phyloP scores from a whole-genome alignment of 768 basidiomycete species.

The Trametes villosa region DNA sequence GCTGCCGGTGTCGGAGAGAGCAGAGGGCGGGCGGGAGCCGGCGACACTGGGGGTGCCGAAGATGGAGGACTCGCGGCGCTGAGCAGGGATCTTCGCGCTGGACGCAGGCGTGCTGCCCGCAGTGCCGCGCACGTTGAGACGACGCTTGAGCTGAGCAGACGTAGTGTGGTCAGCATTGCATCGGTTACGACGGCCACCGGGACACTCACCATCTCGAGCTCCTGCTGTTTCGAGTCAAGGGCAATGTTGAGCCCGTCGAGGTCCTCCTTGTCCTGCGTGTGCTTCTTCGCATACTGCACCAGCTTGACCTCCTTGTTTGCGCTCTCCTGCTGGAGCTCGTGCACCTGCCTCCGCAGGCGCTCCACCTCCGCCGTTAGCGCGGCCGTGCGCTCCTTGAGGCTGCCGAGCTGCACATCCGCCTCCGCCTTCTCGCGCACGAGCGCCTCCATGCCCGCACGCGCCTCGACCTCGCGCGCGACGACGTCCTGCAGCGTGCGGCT shows the following conservation, averaged over 20 bases:
- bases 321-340: constrained; percentile 77
- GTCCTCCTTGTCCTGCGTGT: constrained; percentile 74
- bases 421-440: constrained; percentile 59
- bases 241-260: constrained; percentile 86
- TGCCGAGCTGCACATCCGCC: constrained; percentile 52
- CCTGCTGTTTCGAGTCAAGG: constrained; percentile 92
- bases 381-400: constrained; percentile 52
- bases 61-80: constrained; percentile 60
- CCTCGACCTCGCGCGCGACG: constrained; percentile 49
- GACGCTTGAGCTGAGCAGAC: constrained; percentile 52
- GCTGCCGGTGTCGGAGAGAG: constrained; percentile 54
- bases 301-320: constrained; percentile 85
- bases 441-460: constrained; percentile 51
- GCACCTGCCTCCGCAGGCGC: constrained; percentile 62
- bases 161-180: too few relatives aligned
- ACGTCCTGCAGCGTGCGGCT: constrained; percentile 49
- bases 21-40: constrained; percentile 55
- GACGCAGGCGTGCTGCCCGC: constrained; percentile 61
- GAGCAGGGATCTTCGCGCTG: constrained; percentile 30
- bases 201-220: constrained; percentile 80
- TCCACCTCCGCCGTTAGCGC: constrained; percentile 60
- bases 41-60: constrained; percentile 56
- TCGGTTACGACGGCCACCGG: too few relatives aligned
- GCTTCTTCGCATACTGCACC: constrained; percentile 69
- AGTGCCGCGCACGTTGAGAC: constrained; percentile 57